Conservation (phyloP, 129 eudicot species). For the Flaveria brownii region DNA sequence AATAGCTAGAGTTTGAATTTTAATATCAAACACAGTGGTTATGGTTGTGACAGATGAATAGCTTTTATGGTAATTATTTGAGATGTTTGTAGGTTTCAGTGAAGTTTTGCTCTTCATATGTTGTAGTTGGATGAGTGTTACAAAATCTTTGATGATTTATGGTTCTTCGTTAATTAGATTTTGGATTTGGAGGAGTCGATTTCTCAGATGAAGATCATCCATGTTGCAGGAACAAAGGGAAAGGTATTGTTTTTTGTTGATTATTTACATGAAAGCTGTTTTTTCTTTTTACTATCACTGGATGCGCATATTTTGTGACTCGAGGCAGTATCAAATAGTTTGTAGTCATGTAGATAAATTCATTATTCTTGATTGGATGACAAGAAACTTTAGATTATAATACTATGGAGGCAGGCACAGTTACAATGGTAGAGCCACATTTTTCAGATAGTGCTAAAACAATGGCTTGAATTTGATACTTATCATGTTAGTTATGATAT, state of each 20-base stretch:
- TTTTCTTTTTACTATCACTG: background rate
- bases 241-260: slow-evolving; percentile 47
- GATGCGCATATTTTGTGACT: background rate
- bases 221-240: slow-evolving; percentile 98
- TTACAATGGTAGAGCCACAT: background rate
- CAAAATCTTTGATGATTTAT: slow-evolving; percentile 4
- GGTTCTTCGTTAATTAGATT: slow-evolving; percentile 42
- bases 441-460: slow-evolving; percentile 1
- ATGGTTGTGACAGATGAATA: too few relatives aligned
- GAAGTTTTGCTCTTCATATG: background rate
- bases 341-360: background rate
- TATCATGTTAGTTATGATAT: background rate
- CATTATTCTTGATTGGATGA: background rate
- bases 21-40: background rate
- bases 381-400: background rate
- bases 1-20: background rate
- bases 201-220: slow-evolving; percentile 76
- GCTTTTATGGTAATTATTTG: too few relatives aligned
- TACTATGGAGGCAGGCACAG: background rate
- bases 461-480: background rate
- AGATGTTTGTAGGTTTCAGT: background rate
- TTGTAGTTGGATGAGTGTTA: slow-evolving; percentile 1
- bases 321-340: background rate
- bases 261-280: background rate
- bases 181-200: slow-evolving; percentile 79